These are phyloP conservation scores for Rhipidocladum racemiflorum DNA, from an alignment of 176 grass and related monocot species.

Conservation along the genomic window DNA sequence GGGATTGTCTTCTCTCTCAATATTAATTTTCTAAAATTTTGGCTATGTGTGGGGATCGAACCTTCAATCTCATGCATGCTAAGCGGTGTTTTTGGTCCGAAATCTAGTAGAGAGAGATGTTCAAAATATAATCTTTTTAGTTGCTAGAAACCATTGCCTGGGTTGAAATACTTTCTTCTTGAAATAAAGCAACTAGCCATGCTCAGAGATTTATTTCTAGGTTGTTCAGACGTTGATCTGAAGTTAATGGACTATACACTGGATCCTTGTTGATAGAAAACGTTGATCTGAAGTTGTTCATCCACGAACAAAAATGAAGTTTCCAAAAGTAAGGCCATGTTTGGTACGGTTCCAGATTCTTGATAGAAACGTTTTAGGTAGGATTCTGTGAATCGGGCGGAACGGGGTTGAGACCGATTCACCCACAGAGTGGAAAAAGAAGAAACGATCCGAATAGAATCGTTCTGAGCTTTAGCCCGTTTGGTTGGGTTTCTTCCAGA, in stretches of 20 bases:
- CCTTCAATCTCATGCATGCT: too few relatives aligned
- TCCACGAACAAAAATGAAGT: background rate
- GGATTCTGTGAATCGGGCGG: too few relatives aligned
- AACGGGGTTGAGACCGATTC: too few relatives aligned
- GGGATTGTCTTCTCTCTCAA: too few relatives aligned
- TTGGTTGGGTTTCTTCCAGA: too few relatives aligned
- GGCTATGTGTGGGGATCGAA: too few relatives aligned
- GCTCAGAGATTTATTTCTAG: background rate
- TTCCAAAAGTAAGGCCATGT: background rate
- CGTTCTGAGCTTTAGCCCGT: too few relatives aligned
- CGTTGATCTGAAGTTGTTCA: background rate
- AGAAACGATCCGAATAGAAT: too few relatives aligned
- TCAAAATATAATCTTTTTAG: background rate
- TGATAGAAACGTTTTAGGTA: too few relatives aligned
- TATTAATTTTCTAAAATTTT: too few relatives aligned
- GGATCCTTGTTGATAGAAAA: background rate
- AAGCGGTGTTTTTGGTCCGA: background rate
- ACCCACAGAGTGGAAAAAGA: too few relatives aligned
- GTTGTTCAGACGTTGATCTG: background rate
- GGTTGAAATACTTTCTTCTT: background rate
- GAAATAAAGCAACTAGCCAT: background rate
- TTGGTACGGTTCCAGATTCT: too few relatives aligned
- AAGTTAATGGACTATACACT: background rate
- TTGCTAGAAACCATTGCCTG: background rate
- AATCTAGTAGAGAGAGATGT: slow-evolving; percentile 14